A percentile compares a stretch with the other conserved stretches of the same genome.
These are phyloP conservation scores for Mycena vitilis DNA, from an alignment of 768 basidiomycete genomes.

Conservation along the genomic window DNA sequence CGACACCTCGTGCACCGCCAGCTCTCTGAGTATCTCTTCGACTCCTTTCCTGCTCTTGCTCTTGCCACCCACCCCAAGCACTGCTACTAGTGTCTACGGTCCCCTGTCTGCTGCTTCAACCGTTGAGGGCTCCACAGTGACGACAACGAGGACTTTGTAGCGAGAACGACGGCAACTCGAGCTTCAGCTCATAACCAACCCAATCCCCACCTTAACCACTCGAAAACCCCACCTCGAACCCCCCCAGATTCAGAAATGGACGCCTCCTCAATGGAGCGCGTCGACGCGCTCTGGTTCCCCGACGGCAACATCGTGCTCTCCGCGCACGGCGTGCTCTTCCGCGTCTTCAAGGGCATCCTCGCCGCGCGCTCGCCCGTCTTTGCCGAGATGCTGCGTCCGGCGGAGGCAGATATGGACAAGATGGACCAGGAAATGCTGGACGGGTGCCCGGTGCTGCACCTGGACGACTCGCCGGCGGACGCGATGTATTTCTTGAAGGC, in stretches of 20 bases:
- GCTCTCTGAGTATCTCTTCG: background rate
- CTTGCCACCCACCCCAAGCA: background rate
- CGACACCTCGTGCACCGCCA: constrained; percentile 5
- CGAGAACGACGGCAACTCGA: background rate
- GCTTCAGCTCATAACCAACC: background rate
- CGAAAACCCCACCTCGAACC: too few relatives aligned
- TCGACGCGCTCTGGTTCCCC: constrained; percentile 32
- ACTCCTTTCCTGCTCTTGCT: background rate
- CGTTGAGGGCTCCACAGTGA: background rate
- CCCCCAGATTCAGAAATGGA: too few relatives aligned
- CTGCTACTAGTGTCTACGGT: background rate
- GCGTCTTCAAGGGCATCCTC: constrained; percentile 33
- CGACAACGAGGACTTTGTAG: background rate
- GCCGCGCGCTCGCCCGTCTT: constrained; percentile 31
- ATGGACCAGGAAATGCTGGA: constrained; percentile 30
- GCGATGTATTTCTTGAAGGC: constrained; percentile 37
- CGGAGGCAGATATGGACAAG: constrained; percentile 14
- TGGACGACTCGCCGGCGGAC: constrained; percentile 36
- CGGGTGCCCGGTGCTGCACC: constrained; percentile 30
- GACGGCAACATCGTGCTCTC: constrained; percentile 35
- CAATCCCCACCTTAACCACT: background rate
- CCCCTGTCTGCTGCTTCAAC: background rate
- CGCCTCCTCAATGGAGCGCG: constrained; percentile 25
- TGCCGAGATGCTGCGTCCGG: constrained; percentile 30
- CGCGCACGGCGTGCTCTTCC: constrained; percentile 32